Percentiles rank a stretch among this genome's conserved stretches.
These are phyloP conservation scores for Kalmanozyma brasiliensis DNA, from an alignment of 1,284 basidiomycete species.

Conservation along the genomic window DNA sequence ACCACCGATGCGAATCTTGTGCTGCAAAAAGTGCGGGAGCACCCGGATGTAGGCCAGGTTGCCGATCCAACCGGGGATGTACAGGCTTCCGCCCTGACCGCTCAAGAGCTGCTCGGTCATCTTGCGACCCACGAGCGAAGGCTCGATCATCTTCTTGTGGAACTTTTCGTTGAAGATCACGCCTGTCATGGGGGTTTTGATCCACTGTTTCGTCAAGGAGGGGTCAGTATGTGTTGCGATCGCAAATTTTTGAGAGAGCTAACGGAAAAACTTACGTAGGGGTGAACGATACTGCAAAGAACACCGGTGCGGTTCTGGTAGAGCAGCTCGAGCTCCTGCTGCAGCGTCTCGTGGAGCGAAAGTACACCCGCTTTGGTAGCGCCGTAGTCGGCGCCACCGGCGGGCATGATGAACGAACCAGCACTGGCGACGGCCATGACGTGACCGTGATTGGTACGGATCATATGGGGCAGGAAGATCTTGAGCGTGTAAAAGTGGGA, in stretches of 20 bases:
- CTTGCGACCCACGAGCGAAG: slow-evolving; percentile 9
- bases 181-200: slow-evolving; percentile 8
- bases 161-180: slow-evolving; percentile 10
- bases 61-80: slow-evolving; percentile 40
- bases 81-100: slow-evolving; percentile 37
- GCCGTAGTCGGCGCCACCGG: slow-evolving; percentile 58
- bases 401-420: slow-evolving; percentile 58
- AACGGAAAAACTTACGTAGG: too few species aligned
- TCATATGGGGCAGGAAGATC: slow-evolving; percentile 63
- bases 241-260: too few species aligned
- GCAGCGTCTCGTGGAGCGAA: slow-evolving; percentile 61
- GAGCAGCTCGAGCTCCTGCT: slow-evolving; percentile 54
- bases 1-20: slow-evolving; percentile 15
- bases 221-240: too few species aligned
- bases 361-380: slow-evolving; percentile 60
- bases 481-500: slow-evolving; percentile 59
- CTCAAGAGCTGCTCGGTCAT: slow-evolving; percentile 33
- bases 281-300: slow-evolving; percentile 21
- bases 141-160: slow-evolving; percentile 27
- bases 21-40: slow-evolving; percentile 24
- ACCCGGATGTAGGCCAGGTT: slow-evolving; percentile 22
- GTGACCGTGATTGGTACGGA: slow-evolving; percentile 63
- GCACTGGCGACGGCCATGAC: slow-evolving; percentile 57
- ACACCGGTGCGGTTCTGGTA: slow-evolving; percentile 55
- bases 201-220: too few species aligned